These are phyloP conservation scores for Ochromonas danica DNA, from an alignment of 108 stramenopile species.

Conservation along the genomic window DNA sequence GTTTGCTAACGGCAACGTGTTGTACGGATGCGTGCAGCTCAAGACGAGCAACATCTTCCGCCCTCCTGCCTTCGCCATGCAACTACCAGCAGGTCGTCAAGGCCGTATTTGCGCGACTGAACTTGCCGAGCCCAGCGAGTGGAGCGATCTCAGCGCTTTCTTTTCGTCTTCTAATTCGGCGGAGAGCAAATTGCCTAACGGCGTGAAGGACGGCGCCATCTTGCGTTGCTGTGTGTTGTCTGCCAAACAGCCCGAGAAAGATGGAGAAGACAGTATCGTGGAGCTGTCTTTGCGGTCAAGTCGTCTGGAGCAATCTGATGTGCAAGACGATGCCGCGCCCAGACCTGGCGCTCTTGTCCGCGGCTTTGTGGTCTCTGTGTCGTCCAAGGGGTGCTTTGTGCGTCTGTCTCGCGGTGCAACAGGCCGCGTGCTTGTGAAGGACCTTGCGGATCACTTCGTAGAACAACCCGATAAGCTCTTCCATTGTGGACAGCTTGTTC, in stretches of 20 bases:
- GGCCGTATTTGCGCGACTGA: slow-evolving; percentile 51
- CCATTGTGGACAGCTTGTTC: slow-evolving; percentile 80
- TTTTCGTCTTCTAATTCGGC: slow-evolving; percentile 23
- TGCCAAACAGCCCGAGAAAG: not conserved
- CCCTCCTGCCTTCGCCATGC: slow-evolving; percentile 26
- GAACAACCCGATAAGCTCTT: slow-evolving; percentile 70
- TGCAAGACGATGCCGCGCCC: slow-evolving; percentile 57
- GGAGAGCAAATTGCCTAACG: not conserved
- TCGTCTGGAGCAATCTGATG: no score
- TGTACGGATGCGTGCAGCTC: not conserved
- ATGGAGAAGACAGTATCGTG: not conserved
- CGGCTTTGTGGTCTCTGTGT: slow-evolving; percentile 78
- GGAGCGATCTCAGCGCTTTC: slow-evolving; percentile 13
- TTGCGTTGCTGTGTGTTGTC: slow-evolving; percentile 46
- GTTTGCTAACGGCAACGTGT: not conserved
- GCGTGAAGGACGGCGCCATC: slow-evolving; percentile 36
- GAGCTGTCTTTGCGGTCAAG: not conserved
- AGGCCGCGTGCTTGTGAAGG: slow-evolving; percentile 79
- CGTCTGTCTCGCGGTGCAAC: slow-evolving; percentile 70
- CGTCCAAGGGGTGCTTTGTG: slow-evolving; percentile 86
- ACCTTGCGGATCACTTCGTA: slow-evolving; percentile 80
- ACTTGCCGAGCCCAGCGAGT: slow-evolving; percentile 34
- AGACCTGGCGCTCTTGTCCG: slow-evolving; percentile 65
- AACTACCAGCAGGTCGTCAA: not conserved
- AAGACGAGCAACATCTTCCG: not conserved